Evolutionary conservation across 1,284 basidiomycete species (phyloP), one percentile per base, ranked within the genome.

Genomic region (Trametes pubescens): DNA sequence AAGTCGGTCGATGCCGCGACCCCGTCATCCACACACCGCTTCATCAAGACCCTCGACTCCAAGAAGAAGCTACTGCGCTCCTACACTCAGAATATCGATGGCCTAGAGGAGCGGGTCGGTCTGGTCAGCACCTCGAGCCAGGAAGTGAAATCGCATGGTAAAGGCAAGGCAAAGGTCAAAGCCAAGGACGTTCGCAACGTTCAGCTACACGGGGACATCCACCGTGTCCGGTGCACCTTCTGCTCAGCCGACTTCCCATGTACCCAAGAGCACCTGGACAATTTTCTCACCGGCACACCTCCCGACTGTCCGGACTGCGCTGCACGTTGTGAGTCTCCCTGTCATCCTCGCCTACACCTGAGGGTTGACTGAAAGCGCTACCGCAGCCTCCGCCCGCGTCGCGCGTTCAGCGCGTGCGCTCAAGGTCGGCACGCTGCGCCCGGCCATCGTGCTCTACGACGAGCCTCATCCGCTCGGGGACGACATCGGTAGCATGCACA

Each of bases 11-110:
- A 95, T 73, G 78, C 78, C 40, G 94, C 95, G n/a, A 76, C 86
- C 52, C 94, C 94, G 2, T 91, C 95, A 6, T 85, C 88, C 1
- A 98, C 96, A 4, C 96, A 98, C 76, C 84, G 85, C 63, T 96
- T 98, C 77, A 88, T 98, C 65, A 91, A 91, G 72, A 90, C 88
- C 7, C 86, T 98, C 0, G 92, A 97, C 69, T 76, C 83, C 11
- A 94, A 95, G 77, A 92, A 92, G 58, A 95, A 92, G 73, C 81
- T 99, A 0, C 78, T 97, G 34, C 87, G 96, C 57, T 93, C 90
- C 3, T 98, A 98, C 76, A 98, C 96, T 0, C 96, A 98, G 77
- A 98, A 98, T 74, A 96, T 98, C 56, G 96, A 98, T 77, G 95
- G 94, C 7, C 80, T 98, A 22, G 96, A 98, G 76, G 90, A 91